Evolutionary conservation across 1,139 yeast species (phyloP).

Genomic region (Yamadazyma diddensiae): DNA sequence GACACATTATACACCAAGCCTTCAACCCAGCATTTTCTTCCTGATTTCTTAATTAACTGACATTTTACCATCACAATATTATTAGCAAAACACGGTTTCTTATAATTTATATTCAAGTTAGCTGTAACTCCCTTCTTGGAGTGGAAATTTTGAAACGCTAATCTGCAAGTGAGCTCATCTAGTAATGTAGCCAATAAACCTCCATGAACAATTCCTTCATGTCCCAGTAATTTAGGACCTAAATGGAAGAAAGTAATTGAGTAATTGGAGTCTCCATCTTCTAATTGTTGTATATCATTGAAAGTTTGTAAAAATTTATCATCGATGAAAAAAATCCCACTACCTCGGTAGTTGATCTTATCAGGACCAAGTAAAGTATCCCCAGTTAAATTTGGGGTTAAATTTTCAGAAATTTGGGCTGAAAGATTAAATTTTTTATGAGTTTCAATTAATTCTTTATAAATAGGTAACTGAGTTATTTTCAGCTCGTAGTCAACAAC

Average conservation of each 20-base stretch:
- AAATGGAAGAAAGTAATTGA: slow-evolving; percentile 42
- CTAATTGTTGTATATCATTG: slow-evolving; percentile 15
- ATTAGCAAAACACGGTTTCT: slow-evolving; percentile 36
- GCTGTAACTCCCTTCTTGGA: slow-evolving; percentile 47
- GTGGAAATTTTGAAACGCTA: slow-evolving; percentile 47
- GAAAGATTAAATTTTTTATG: slow-evolving; percentile 14
- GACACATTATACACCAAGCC: slow-evolving; percentile 30
- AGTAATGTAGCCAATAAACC: slow-evolving; percentile 53
- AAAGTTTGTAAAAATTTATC: slow-evolving; percentile 23
- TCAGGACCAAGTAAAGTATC: slow-evolving; percentile 32
- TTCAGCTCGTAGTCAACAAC: too few relatives aligned
- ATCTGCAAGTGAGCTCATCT: slow-evolving; percentile 53
- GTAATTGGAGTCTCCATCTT: slow-evolving; percentile 17
- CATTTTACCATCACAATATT: slow-evolving; percentile 36
- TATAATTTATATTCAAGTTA: slow-evolving; percentile 41
- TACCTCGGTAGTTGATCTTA: slow-evolving; percentile 35
- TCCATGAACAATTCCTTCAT: slow-evolving; percentile 53
- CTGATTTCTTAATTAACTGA: slow-evolving; percentile 28
- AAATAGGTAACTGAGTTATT: too few relatives aligned
- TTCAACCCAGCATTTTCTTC: slow-evolving; percentile 44
- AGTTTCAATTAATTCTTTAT: slow-evolving; percentile 5
- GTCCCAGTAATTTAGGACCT: slow-evolving; percentile 48
- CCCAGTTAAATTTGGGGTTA: slow-evolving; percentile 37
- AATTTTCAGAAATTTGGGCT: slow-evolving; percentile 19
- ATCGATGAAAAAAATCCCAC: slow-evolving; percentile 35